Evolutionary conservation across 495 filamentous ascomycete genomes (phyloP), one percentile per base, ranked within the genome.

Genomic region (Aspergillus egyptiacus): DNA sequence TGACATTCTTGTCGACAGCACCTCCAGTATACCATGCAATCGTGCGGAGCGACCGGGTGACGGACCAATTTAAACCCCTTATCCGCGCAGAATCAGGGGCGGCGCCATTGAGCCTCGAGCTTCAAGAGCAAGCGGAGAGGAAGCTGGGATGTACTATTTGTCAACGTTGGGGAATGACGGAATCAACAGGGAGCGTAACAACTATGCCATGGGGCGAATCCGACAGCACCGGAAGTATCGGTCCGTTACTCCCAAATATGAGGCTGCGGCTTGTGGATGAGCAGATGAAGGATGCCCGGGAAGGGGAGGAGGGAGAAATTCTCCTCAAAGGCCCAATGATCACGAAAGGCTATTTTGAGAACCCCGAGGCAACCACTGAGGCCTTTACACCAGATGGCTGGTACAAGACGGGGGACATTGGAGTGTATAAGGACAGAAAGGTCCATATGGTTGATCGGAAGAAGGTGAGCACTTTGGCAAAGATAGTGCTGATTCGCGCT

Each of bases 371-470:
- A 67, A 93, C 87, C 6, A 68, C 70, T 32, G 86, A 85, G 61
- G 75, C 81, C 7, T 71, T 91, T 25, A 76, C 84, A 30, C 60
- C 75, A 18, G 87, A 93, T 57, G 87, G 87, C 46, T 95, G 89
- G 89, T 91, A 94, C 69, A 79, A 81, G 56, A 91, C 89, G 0
- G 89, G 89, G 18, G 89, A 95, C 59, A 87, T 95, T 43, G 81
- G 54, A 68, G 73, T 35, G 68, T 94, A 28, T 86, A 93, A 64
- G 75, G 74, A 51, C 55, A 84, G 55, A 85, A 42, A 38, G 27
- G 54, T 54, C 9, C 43, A 48, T 31, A 48, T 58, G 15, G 50
- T 54, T 14, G 55, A 54, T 18, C 46, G 55, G 15, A 56, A 52
- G 40, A 52, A 52, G 54, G 44, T 43, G 25, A 48, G 43, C 35